Percentiles rank a stretch among this genome's conserved stretches.
Evolutionary conservation across 345 rosid genomes (phyloP).

Genomic region (Erysimum cheiranthoides): DNA sequence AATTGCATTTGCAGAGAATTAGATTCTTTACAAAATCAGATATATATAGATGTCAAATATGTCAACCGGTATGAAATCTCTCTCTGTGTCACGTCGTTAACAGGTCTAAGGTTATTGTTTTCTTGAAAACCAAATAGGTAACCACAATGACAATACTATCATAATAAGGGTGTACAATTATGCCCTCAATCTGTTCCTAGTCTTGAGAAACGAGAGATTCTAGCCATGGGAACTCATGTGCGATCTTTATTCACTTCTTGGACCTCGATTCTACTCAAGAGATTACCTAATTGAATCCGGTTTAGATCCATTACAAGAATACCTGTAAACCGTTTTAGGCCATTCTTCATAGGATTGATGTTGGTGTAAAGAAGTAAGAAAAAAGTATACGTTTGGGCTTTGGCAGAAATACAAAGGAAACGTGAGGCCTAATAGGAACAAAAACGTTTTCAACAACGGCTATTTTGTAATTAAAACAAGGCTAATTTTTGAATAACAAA

Average conservation of each 20-base stretch:
- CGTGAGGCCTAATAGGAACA: background rate
- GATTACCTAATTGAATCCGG: slow-evolving; percentile 83
- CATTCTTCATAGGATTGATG: slow-evolving; percentile 89
- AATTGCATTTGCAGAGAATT: too few species aligned
- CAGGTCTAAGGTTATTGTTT: too few species aligned
- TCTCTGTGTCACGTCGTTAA: too few species aligned
- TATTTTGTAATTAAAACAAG: slow-evolving; percentile 2
- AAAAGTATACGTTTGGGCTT: too few species aligned
- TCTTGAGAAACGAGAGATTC: slow-evolving; percentile 68
- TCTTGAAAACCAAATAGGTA: too few species aligned
- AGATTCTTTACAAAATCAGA: too few species aligned
- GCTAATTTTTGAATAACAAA: background rate
- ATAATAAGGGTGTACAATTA: too few species aligned
- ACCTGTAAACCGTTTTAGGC: slow-evolving; percentile 90
- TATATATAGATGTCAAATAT: too few species aligned
- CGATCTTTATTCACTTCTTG: slow-evolving; percentile 69
- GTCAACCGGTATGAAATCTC: too few species aligned
- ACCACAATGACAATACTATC: too few species aligned
- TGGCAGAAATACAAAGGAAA: background rate
- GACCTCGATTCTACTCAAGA: slow-evolving; percentile 67
- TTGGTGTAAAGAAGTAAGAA: slow-evolving; percentile 52
- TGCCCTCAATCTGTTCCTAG: slow-evolving; percentile 79
- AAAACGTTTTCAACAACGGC: slow-evolving; percentile 39
- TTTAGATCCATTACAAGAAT: slow-evolving; percentile 86
- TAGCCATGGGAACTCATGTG: slow-evolving; percentile 73